phyloP scores from a whole-genome alignment of 2,329 filamentous ascomycete species.

The Colletotrichum echinochloae region DNA sequence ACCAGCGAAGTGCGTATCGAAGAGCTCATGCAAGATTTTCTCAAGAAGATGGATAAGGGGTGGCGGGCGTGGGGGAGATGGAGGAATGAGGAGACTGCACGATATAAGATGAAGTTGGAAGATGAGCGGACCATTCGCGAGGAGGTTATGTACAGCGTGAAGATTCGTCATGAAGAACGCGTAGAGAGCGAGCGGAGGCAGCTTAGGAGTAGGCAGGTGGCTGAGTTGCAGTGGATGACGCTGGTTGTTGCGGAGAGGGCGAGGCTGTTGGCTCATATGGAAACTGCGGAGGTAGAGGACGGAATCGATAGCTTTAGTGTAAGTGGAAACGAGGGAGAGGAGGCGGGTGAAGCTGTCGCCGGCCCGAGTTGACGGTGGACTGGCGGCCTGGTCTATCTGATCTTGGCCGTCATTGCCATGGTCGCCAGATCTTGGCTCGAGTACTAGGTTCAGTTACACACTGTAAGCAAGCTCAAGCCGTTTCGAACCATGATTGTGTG shows the following conservation, averaged over 20 bases:
- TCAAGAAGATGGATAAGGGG: slow-evolving; percentile 55
- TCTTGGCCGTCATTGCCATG: slow-evolving; percentile 1
- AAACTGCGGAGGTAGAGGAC: slow-evolving; percentile 58
- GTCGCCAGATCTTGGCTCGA: background rate
- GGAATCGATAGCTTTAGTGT: slow-evolving; percentile 30
- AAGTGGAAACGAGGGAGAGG: background rate
- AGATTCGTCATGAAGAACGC: slow-evolving; percentile 46
- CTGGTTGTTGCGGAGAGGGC: slow-evolving; percentile 59
- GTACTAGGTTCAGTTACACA: background rate
- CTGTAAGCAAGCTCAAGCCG: background rate
- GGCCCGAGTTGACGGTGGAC: slow-evolving; percentile 13
- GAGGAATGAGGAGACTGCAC: slow-evolving; percentile 55
- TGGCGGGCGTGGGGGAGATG: slow-evolving; percentile 56
- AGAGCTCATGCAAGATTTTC: slow-evolving; percentile 51
- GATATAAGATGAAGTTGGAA: slow-evolving; percentile 50
- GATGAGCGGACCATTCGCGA: slow-evolving; percentile 55
- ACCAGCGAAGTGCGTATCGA: slow-evolving; percentile 47
- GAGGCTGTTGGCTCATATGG: slow-evolving; percentile 55
- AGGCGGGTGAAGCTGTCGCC: background rate
- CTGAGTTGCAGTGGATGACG: slow-evolving; percentile 62
- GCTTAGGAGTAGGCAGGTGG: slow-evolving; percentile 50
- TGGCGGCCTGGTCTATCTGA: slow-evolving; percentile 9
- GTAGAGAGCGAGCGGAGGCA: slow-evolving; percentile 48
- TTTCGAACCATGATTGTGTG: too few relatives aligned
- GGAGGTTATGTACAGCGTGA: slow-evolving; percentile 58